Percentiles rank a stretch among this genome's conserved stretches.
These are phyloP conservation scores for Sporobolomyces pararoseus DNA, from an alignment of 768 basidiomycete genomes.

Conservation along the genomic window DNA sequence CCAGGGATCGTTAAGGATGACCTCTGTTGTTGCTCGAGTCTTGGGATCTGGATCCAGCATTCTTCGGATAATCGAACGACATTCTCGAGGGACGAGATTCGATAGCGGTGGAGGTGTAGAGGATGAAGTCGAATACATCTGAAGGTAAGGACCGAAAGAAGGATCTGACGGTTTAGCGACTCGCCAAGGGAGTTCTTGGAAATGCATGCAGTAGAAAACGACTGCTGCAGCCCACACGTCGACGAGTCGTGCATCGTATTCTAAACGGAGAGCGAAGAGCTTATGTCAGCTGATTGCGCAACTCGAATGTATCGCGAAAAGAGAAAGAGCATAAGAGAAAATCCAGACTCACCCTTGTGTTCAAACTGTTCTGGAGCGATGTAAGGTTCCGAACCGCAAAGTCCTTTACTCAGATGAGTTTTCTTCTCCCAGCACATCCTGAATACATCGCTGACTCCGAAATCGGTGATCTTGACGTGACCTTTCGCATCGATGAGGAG, in stretches of 20 bases:
- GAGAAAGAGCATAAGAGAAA: constrained; percentile 39
- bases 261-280: constrained; percentile 51
- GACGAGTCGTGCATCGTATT: constrained; percentile 93
- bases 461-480: constrained; percentile 90
- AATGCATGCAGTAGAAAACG: constrained; percentile 95
- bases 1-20: constrained; percentile 56
- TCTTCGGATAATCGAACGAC: constrained; percentile 73
- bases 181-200: constrained; percentile 97
- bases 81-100: constrained; percentile 80
- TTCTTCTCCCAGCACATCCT: constrained; percentile 96
- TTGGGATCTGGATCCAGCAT: constrained; percentile 96
- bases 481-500: constrained; percentile 87
- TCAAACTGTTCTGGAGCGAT: constrained; percentile 98
- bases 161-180: constrained; percentile 78
- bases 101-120: constrained; percentile 54
- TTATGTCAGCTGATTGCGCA: too few relatives aligned
- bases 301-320: constrained; percentile 52
- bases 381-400: constrained; percentile 97
- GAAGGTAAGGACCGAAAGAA: constrained; percentile 72
- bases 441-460: constrained; percentile 98
- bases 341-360: constrained; percentile 75
- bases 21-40: constrained; percentile 69
- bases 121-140: constrained; percentile 47
- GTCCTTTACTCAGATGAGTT: constrained; percentile 91
- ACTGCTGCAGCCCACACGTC: constrained; percentile 97